Base-by-base conservation (phyloP, 176 grass and related monocot species). In the Rhynchospora pubera region DNA sequence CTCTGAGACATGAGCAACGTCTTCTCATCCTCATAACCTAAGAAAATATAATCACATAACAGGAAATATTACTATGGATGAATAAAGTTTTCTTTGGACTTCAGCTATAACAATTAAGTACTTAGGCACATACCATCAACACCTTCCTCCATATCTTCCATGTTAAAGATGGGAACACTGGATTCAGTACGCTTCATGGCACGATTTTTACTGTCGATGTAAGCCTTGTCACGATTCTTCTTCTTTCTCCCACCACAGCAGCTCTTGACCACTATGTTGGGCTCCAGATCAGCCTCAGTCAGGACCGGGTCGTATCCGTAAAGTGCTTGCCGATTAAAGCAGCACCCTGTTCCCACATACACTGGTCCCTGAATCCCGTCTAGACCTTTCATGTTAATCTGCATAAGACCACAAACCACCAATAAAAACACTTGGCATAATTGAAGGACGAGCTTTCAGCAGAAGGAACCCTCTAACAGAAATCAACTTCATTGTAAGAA, bases 101-200 rank as follows among this genome's bases (percentile, higher is more conserved):
- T 45, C n/a, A 52, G 77, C 62, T 83, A 47, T 19, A 28, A n/a
- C 22, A 47, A 39, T 26, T 18, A 65, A 28, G 64, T 53, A 39
- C 7, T 45, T 39, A 77, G 85, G 59, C 16, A 76, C 87, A 73
- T 50, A 99, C 97, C 97, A 90, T 99, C 97, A 86, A 93, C 88
- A 24, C 97, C 97, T 84, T 99, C 97, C 70, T 99, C 97, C 42
- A 99, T 95, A 78, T 99, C 97, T 63, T 99, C 97, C 97, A 99
- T 99, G 89, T 99, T 99, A 70, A 99, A 99, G 85, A 99, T 99
- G 44, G 97, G 97, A 78, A 90, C 88, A 77, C 93, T 93, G 80
- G 97, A 99, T 86, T 99, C 97, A 12, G 97, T 99, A 85, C 97
- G 91, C 88, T 99, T 96, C 91, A 96, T 92, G 73, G 90, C 89